A percentile compares a stretch with the other conserved stretches of the same genome.
These are phyloP conservation scores for Populus hybrid DNA, from an alignment of 441 rosid genomes.

Conservation along the genomic window DNA sequence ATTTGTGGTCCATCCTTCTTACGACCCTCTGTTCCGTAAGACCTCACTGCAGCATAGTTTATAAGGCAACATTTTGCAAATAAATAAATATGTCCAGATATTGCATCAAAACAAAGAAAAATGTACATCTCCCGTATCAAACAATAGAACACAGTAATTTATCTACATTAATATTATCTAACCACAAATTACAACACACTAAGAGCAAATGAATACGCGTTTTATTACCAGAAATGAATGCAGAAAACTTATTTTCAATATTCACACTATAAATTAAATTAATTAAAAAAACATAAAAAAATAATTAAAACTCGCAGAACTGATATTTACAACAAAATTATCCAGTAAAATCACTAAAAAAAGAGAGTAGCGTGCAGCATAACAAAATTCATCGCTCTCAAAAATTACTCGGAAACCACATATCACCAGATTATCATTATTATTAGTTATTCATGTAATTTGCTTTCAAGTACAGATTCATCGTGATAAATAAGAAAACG, in stretches of 20 bases:
- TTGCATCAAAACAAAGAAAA: background rate
- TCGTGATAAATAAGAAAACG: background rate
- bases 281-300: background rate
- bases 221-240: background rate
- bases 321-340: background rate
- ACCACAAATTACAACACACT: background rate
- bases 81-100: background rate
- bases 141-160: background rate
- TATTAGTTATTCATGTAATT: too few relatives aligned
- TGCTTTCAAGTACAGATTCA: too few relatives aligned
- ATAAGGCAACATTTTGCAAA: background rate
- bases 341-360: background rate
- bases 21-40: conserved; percentile 89
- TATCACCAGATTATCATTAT: too few relatives aligned
- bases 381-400: background rate
- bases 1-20: conserved; percentile 73
- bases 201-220: background rate
- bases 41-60: conserved; percentile 47
- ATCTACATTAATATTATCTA: too few relatives aligned
- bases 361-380: background rate
- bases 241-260: background rate
- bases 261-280: background rate
- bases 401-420: background rate
- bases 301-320: too few relatives aligned
- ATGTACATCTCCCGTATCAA: background rate